Base-by-base conservation (phyloP, 2,329 filamentous ascomycete genomes). In the Beauveria rudraprayagi region DNA sequence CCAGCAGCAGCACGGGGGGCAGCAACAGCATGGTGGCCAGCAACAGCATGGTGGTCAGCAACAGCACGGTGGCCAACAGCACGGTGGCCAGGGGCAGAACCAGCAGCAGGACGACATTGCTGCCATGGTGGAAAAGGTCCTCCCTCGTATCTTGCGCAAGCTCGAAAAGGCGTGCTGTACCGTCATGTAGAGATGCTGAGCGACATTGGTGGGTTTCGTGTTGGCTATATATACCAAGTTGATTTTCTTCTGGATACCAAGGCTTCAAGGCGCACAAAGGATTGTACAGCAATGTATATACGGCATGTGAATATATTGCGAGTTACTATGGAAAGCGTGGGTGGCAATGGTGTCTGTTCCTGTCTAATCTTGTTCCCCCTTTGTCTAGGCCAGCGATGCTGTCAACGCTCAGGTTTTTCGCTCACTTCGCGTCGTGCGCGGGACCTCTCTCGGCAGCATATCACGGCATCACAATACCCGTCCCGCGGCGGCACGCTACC, bases 91-190 rank as follows among this genome's bases (percentile, higher is more conserved):
- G 17, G 68, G 69, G 8, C 75, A 78, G 62, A 74, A 78, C 34
- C 76, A 78, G 51, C 72, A 75, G 26, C 72, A 76, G 14, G 81
- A 86, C 66, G 78, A 86, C 65, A 71, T 84, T 57, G 84, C 83
- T 66, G 76, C 88, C 67, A 68, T 85, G 65, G 80, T 86, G 65
- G 83, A 83, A 71, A 84, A 84, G 71, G 70, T 84, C 37, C 69
- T 90, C 66, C 82, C 83, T 8, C 82, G 77, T 71, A 69, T 90
- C 41, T 69, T 89, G 65, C 81, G 79, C 69, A 86, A 86, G 75
- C 71, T 91, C 71, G 85, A 86, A 71, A 85, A 85, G 73, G 77
- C 76, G 62, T 92, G 89, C 75, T 92, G 89, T 77, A 77, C 84
- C 44, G 83, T 93, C 68, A 92, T 92, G 89, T 93, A 77, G 77